Conservation (phyloP, 2,329 filamentous ascomycete genomes). For the Aspergillus pseudoterreus region DNA sequence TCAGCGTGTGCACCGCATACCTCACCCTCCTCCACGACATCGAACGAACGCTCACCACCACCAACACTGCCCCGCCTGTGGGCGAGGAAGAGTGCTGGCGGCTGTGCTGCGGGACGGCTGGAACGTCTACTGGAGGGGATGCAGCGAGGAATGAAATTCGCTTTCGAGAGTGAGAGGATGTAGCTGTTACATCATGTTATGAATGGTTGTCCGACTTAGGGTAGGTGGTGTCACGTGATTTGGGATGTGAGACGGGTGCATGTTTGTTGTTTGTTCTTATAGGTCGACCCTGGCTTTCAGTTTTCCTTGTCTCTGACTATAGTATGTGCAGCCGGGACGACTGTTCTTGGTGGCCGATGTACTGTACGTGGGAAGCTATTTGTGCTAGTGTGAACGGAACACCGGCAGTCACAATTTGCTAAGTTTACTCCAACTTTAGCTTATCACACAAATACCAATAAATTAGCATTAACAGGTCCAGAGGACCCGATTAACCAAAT, state of each 20-base stretch:
- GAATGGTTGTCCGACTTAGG: too few relatives aligned
- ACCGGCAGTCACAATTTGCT: neutral
- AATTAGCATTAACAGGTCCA: neutral
- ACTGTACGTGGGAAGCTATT: neutral
- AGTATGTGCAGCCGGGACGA: too few relatives aligned
- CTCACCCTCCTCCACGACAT: slow-evolving; percentile 11
- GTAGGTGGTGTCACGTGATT: neutral
- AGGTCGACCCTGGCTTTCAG: too few relatives aligned
- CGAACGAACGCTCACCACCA: slow-evolving; percentile 8
- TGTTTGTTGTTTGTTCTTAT: neutral
- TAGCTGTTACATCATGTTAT: neutral
- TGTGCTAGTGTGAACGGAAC: neutral
- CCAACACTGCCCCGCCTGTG: neutral
- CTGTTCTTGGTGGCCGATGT: neutral
- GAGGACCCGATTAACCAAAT: neutral
- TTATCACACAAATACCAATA: neutral
- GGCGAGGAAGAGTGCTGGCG: neutral
- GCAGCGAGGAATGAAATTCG: slow-evolving; percentile 7
- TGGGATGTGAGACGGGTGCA: neutral
- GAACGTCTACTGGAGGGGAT: slow-evolving; percentile 13
- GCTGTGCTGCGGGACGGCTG: slow-evolving; percentile 3
- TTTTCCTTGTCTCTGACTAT: too few relatives aligned
- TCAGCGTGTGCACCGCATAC: slow-evolving; percentile 1
- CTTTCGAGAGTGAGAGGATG: neutral
- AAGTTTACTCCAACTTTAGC: too few relatives aligned